Evolutionary conservation across 2,329 filamentous ascomycete species (phyloP), one percentile per base, ranked within the genome.

Genomic region (Geosmithia putterillii): DNA sequence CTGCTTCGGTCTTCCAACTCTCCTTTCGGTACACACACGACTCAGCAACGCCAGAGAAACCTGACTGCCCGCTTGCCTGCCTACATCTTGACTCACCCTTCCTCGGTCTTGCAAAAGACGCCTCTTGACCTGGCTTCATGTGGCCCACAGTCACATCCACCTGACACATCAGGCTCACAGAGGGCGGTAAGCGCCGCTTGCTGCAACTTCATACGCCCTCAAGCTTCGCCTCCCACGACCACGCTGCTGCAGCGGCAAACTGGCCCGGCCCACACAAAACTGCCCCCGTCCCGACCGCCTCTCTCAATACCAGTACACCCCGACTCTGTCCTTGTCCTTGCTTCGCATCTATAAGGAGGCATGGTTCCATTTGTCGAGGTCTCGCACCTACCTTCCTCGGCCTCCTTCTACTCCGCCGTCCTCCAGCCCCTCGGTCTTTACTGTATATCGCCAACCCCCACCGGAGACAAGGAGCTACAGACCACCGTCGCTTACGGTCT

Each of bases 361-460:
- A 45, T 45, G 43, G 32, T 37, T 38, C 73, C 75, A 41, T 68
- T 69, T 49, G 56, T 79, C 50, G 69, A 76, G 56, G 87, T 94
- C 56, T 81, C 79, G 47, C 81, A 89, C 60, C 76, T 94, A 43
- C 77, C 86, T 44, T 78, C 81, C 32, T 84, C 87, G 3, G 79
- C 83, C 41, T 92, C 86, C 7, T 94, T 94, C 67, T 94, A 87
- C 62, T 76, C 88, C 19, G 76, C 83, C 48, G 73, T 87, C 50
- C 72, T 86, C 7, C 85, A 90, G 52, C 83, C 86, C 3, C 71
- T 94, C 19, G 84, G 84, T 34, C 79, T 94, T 48, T 74, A 74
- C 47, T 94, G 80, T 45, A 45, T 48, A 54, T 52, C 52, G 38
- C 54, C 54, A 8, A 10, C 14, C 6, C 15, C 28, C 10, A 25